phyloP scores from a whole-genome alignment of 441 rosid species.

The Codiaeum variegatum region DNA sequence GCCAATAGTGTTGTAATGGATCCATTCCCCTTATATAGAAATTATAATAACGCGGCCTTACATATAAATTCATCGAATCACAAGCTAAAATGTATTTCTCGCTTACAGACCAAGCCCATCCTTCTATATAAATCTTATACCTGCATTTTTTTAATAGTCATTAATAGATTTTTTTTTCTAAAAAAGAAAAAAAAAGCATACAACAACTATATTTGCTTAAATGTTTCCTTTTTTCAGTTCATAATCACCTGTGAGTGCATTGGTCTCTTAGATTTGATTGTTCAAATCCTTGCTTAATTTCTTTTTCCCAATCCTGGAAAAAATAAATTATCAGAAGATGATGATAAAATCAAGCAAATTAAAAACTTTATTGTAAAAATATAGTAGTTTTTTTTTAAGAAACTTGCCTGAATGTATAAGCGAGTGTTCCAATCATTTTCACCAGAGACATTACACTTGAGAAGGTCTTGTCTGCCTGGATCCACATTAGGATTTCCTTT shows the following conservation, averaged over 20 bases:
- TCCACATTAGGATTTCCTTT: conserved; percentile 57
- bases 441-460: conserved; percentile 52
- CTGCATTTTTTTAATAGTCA: conserved; percentile 23
- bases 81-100: conserved; percentile 85
- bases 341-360: neutral
- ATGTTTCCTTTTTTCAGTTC: neutral
- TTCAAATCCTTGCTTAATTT: conserved; percentile 52
- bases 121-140: conserved; percentile 81
- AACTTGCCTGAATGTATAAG: conserved; percentile 40
- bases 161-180: neutral
- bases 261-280: conserved; percentile 56
- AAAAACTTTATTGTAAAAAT: too few relatives aligned
- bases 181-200: neutral
- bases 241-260: conserved; percentile 70
- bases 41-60: conserved; percentile 53
- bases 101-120: conserved; percentile 86
- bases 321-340: neutral
- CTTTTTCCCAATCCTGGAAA: conserved; percentile 69
- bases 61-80: conserved; percentile 54
- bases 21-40: conserved; percentile 63
- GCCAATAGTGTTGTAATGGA: conserved; percentile 80
- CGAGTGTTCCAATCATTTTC: conserved; percentile 52
- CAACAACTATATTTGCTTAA: too few relatives aligned
- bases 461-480: conserved; percentile 40
- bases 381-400: neutral